Evolutionary conservation across 169 alveolate genomes (phyloP).

Genomic region (Sarcocystis neurona): DNA sequence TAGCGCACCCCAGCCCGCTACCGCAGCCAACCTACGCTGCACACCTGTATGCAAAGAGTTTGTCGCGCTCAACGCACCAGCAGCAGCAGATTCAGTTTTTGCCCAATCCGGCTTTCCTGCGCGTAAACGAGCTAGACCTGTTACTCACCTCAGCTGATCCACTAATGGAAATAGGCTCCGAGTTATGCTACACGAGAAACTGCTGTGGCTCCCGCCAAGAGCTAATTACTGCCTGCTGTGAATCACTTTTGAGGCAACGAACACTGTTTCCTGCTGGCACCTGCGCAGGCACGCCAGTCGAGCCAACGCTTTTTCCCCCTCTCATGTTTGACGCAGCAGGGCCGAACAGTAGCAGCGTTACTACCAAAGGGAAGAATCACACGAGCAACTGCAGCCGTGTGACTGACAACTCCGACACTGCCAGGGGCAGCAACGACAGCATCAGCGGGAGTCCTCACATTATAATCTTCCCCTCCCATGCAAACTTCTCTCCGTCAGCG

Average conservation of each 20-base stretch:
- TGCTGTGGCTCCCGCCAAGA: constrained; percentile 11
- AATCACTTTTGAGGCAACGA: constrained; percentile 46
- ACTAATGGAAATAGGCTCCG: constrained; percentile 55
- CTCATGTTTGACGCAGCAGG: constrained; percentile 48
- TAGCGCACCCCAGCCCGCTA: constrained; percentile 57
- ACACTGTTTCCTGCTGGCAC: constrained; percentile 60
- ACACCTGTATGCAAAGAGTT: neutral
- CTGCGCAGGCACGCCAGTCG: constrained; percentile 50
- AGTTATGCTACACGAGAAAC: constrained; percentile 20
- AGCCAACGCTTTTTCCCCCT: constrained; percentile 41
- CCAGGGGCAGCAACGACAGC: no score
- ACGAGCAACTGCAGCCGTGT: no score
- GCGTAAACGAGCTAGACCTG: constrained; percentile 49
- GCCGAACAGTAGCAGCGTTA: no score
- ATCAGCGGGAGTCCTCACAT: constrained; percentile 39
- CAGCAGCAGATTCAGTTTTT: constrained; percentile 21
- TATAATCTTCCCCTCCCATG: constrained; percentile 51
- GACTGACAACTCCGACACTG: no score
- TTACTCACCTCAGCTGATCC: constrained; percentile 60
- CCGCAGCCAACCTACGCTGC: constrained; percentile 59
- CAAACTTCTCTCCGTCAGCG: constrained; percentile 22
- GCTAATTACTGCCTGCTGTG: constrained; percentile 35
- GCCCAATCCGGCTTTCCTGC: constrained; percentile 52
- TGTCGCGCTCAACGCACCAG: neutral
- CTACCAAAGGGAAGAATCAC: no score